A percentile compares a stretch with the other conserved stretches of the same genome.
These are phyloP conservation scores for Adansonia rubrostipa DNA, from an alignment of 441 rosid genomes.

Conservation along the genomic window DNA sequence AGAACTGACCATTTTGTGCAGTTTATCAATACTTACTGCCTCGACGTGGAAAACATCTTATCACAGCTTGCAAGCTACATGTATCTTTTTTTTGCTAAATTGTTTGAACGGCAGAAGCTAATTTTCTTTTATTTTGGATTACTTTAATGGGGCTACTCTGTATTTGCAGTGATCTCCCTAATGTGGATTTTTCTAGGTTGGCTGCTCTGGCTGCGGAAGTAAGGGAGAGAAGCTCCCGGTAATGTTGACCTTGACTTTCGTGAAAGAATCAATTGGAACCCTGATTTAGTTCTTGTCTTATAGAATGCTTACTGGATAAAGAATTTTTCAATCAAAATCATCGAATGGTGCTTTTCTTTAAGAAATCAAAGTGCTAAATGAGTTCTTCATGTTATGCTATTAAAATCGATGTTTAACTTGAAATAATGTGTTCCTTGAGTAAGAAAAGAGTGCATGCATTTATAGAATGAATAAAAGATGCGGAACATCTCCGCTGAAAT, in stretches of 20 bases:
- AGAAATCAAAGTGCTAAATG: background rate
- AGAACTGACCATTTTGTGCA: conserved; percentile 42
- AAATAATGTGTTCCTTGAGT: conserved; percentile 13
- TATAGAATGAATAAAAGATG: conserved; percentile 17
- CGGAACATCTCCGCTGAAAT: conserved; percentile 2
- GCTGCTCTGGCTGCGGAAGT: conserved; percentile 37
- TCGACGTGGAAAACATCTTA: conserved; percentile 42
- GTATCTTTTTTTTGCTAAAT: conserved; percentile 28
- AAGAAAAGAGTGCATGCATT: background rate
- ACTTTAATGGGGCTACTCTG: background rate
- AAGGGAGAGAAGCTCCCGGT: conserved; percentile 50
- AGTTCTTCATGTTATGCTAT: background rate
- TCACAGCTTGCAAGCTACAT: conserved; percentile 38
- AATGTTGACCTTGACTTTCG: conserved; percentile 28
- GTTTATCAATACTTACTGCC: conserved; percentile 45
- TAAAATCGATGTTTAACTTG: background rate
- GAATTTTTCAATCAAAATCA: background rate
- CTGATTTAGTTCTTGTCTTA: background rate
- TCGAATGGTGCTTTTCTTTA: background rate
- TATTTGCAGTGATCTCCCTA: conserved; percentile 43
- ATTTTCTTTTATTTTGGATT: background rate
- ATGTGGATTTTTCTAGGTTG: conserved; percentile 43
- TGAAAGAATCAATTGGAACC: background rate
- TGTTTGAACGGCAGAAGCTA: background rate
- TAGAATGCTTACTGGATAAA: background rate